These are phyloP conservation scores for Apiospora pterosperma DNA, from an alignment of 2,329 filamentous ascomycete genomes.

Conservation along the genomic window DNA sequence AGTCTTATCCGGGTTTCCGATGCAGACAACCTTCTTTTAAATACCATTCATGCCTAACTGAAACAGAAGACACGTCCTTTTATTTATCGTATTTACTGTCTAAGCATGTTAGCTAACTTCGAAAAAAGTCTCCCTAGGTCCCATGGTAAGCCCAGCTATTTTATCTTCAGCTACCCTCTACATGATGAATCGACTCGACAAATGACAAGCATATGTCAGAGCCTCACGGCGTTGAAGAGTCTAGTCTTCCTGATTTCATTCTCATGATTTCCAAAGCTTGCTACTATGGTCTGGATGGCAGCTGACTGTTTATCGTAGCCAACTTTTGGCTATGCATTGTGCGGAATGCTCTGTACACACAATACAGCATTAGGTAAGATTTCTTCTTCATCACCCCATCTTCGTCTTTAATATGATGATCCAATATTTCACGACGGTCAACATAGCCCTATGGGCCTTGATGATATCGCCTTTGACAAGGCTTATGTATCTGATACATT, in stretches of 20 bases:
- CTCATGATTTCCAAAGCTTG: neutral
- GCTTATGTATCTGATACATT: constrained; percentile 33
- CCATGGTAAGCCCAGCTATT: neutral
- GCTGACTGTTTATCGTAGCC: constrained; percentile 24
- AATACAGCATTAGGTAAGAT: constrained; percentile 12
- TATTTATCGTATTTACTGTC: neutral
- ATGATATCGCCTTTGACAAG: constrained; percentile 80
- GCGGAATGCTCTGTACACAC: neutral
- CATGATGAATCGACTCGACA: constrained; percentile 80
- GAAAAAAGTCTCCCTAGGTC: constrained; percentile 4
- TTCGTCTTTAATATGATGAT: constrained; percentile 58
- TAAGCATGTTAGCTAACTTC: constrained; percentile 1
- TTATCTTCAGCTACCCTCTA: constrained; percentile 23
- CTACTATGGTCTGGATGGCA: constrained; percentile 9
- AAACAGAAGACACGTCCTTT: constrained; percentile 19
- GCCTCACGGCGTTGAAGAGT: constrained; percentile 54
- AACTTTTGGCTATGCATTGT: neutral
- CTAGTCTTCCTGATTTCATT: constrained; percentile 17
- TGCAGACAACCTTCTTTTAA: constrained; percentile 57
- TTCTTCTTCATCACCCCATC: constrained; percentile 7
- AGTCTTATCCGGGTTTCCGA: constrained; percentile 62
- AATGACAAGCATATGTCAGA: constrained; percentile 99
- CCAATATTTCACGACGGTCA: constrained; percentile 80
- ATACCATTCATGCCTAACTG: constrained; percentile 60
- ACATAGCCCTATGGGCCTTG: constrained; percentile 73